Evolutionary conservation across 2,329 filamentous ascomycete species (phyloP).

Genomic region (Dothideomycetidae sp.): DNA sequence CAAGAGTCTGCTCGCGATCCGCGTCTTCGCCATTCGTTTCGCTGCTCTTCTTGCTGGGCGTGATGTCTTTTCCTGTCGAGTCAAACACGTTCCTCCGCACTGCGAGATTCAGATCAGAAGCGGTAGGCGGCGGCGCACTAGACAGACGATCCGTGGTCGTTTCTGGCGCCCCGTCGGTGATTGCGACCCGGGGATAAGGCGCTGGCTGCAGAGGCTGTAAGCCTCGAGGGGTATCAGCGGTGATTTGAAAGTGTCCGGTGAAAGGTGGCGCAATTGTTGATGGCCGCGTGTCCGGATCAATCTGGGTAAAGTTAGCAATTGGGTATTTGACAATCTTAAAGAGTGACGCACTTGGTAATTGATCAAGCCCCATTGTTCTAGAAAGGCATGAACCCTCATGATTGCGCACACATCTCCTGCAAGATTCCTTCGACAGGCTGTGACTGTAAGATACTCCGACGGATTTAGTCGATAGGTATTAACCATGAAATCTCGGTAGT

Average conservation of each 20-base stretch:
- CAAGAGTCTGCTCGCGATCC: slow-evolving; percentile 44
- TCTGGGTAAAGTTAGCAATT: slow-evolving; percentile 40
- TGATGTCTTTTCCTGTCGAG: slow-evolving; percentile 72
- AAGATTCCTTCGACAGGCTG: slow-evolving; percentile 84
- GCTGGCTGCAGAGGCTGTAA: slow-evolving; percentile 91
- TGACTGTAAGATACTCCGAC: slow-evolving; percentile 90
- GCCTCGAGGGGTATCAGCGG: slow-evolving; percentile 86
- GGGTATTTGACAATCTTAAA: slow-evolving; percentile 3
- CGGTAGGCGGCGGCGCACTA: slow-evolving; percentile 49
- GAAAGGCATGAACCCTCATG: slow-evolving; percentile 94
- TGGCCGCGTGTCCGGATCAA: slow-evolving; percentile 87
- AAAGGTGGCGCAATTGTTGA: slow-evolving; percentile 94
- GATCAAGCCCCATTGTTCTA: slow-evolving; percentile 97
- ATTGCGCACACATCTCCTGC: slow-evolving; percentile 97
- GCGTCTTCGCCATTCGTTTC: slow-evolving; percentile 62
- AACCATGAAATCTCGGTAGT: slow-evolving; percentile 99
- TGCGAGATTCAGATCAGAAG: slow-evolving; percentile 79
- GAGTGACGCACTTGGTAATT: slow-evolving; percentile 69
- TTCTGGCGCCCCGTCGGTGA: slow-evolving; percentile 46
- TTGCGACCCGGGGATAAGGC: slow-evolving; percentile 44
- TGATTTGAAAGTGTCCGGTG: slow-evolving; percentile 92
- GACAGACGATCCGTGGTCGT: slow-evolving; percentile 58
- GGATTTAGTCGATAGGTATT: slow-evolving; percentile 97
- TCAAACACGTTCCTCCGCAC: slow-evolving; percentile 94
- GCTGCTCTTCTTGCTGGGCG: slow-evolving; percentile 36